phyloP scores from a whole-genome alignment of 2,329 filamentous ascomycete species.

The Botrytis squamosa region DNA sequence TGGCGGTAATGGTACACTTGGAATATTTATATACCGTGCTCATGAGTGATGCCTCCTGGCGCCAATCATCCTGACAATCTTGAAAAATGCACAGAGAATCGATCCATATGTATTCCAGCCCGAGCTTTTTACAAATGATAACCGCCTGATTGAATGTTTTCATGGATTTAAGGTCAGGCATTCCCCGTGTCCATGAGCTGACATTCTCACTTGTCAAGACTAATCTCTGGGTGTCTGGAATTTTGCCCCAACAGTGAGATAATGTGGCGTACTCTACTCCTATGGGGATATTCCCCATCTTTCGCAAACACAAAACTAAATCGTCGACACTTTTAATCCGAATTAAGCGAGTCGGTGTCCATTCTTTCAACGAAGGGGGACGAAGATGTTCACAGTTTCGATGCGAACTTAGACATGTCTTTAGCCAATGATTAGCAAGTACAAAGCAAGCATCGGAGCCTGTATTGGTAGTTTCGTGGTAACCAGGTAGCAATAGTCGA shows the following conservation, averaged over 20 bases:
- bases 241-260: neutral
- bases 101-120: neutral
- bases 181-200: neutral
- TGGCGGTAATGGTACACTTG: neutral
- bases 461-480: neutral
- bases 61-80: neutral
- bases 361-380: neutral
- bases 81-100: neutral
- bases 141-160: neutral
- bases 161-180: neutral
- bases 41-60: neutral
- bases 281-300: neutral
- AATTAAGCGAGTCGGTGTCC: neutral
- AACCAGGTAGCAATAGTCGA: neutral
- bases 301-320: neutral
- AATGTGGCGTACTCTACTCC: neutral
- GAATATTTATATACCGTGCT: neutral
- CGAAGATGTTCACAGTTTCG: rapidly evolving
- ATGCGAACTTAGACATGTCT: neutral
- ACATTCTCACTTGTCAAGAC: neutral
- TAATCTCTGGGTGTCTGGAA: neutral
- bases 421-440: neutral
- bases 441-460: neutral
- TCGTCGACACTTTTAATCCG: rapidly evolving
- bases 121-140: neutral